phyloP scores from a whole-genome alignment of 305 asterid species.

The Solanum hybrid region DNA sequence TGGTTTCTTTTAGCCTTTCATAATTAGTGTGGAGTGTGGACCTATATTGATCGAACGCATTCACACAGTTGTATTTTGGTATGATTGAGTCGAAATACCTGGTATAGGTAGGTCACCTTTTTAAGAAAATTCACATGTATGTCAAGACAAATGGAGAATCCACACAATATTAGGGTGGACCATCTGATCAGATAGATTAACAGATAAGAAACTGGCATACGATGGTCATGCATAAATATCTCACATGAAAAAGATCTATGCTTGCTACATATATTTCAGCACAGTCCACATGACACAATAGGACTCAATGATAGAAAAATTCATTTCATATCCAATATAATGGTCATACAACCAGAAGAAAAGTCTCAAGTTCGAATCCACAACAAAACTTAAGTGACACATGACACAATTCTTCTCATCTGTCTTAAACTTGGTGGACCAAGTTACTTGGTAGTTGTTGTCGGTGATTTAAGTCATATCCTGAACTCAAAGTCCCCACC shows the following conservation, averaged over 20 bases:
- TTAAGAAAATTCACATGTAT: background rate
- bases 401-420: too few relatives aligned
- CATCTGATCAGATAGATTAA: background rate
- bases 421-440: too few relatives aligned
- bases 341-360: background rate
- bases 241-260: background rate
- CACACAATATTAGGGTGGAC: background rate
- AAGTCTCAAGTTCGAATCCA: too few relatives aligned
- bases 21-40: background rate
- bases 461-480: too few relatives aligned
- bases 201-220: background rate
- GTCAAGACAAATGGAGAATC: background rate
- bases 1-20: background rate
- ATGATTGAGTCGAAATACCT: background rate
- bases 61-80: background rate
- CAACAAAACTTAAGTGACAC: too few relatives aligned
- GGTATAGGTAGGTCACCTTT: background rate
- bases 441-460: too few relatives aligned
- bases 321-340: background rate
- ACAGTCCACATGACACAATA: background rate
- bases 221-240: background rate
- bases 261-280: background rate
- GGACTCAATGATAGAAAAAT: background rate
- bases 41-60: background rate
- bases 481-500: background rate